Evolutionary conservation across 176 grass and related monocot genomes (phyloP).

Genomic region (Bromus sterilis): DNA sequence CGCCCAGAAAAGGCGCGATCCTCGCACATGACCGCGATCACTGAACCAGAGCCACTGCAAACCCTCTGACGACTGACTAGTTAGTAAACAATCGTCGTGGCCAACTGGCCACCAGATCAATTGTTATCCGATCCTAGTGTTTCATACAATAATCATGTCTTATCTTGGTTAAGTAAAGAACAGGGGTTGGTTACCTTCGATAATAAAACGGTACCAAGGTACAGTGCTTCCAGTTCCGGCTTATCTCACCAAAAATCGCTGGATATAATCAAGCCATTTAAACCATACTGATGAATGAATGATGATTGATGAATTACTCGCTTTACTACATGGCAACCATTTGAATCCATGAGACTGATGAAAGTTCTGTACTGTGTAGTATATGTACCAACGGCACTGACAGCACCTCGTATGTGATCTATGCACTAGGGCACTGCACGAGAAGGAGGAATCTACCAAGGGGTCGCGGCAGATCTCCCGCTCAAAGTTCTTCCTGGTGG

Average conservation of each 20-base stretch:
- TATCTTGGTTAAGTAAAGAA: neutral
- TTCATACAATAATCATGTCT: neutral
- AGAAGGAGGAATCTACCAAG: conserved; percentile 44
- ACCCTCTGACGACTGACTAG: too few species aligned
- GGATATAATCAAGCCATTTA: too few species aligned
- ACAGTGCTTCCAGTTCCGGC: neutral
- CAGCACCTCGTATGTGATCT: neutral
- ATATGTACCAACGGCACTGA: neutral
- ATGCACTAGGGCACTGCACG: conserved; percentile 58
- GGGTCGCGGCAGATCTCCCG: conserved; percentile 42
- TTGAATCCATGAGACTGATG: neutral
- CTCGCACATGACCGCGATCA: conserved; percentile 2
- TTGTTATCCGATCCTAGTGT: neutral
- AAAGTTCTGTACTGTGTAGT: neutral
- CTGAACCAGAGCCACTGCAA: too few species aligned
- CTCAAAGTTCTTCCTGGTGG: conserved; percentile 79
- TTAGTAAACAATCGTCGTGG: neutral
- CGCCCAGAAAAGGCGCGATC: neutral
- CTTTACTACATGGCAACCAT: neutral
- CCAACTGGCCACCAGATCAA: neutral
- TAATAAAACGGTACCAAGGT: neutral
- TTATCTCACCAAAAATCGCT: neutral
- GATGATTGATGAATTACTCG: neutral
- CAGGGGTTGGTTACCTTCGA: neutral
- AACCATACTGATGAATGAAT: too few species aligned